Percentiles rank a stretch among this genome's conserved stretches.
phyloP scores from a whole-genome alignment of 352 stramenopile genomes.

The Phytophthora crassamura region DNA sequence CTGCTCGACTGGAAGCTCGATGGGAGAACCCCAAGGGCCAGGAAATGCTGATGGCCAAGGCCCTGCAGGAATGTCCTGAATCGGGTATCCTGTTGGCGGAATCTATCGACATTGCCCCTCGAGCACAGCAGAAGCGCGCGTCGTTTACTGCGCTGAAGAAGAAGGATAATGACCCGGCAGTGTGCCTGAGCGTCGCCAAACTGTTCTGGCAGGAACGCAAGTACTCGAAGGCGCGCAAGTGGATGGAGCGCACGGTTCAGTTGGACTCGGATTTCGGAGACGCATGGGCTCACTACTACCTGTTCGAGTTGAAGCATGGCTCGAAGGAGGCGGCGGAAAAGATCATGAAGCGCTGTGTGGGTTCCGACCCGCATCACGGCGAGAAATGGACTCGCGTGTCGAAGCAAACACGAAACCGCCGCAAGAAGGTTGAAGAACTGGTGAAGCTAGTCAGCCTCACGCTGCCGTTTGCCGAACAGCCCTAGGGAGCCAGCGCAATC shows the following conservation, averaged over 20 bases:
- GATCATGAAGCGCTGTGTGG: conserved; percentile 88
- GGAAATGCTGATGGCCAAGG: conserved; percentile 96
- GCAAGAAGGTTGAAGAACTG: conserved; percentile 75
- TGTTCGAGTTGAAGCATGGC: conserved; percentile 96
- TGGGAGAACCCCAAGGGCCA: conserved; percentile 94
- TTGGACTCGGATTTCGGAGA: conserved; percentile 97
- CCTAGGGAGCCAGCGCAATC: conserved; percentile 25
- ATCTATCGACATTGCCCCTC: conserved; percentile 94
- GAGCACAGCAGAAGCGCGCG: conserved; percentile 96
- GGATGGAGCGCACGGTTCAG: conserved; percentile 96
- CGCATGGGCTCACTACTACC: conserved; percentile 97
- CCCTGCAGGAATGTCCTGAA: conserved; percentile 96
- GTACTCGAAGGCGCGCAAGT: conserved; percentile 96
- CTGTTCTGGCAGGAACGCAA: conserved; percentile 98
- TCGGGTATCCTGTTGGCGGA: conserved; percentile 96
- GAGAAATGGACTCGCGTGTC: conserved; percentile 94
- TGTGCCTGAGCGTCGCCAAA: conserved; percentile 97
- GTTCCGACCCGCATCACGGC: conserved; percentile 94
- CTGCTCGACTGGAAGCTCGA: conserved; percentile 94
- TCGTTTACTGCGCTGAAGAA: conserved; percentile 96
- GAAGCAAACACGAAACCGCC: conserved; percentile 93
- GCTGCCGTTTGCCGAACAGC: conserved; percentile 70
- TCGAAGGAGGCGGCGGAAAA: conserved; percentile 82
- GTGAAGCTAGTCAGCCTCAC: conserved; percentile 83
- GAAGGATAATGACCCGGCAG: conserved; percentile 96